Evolutionary conservation across 352 stramenopile species (phyloP).

Genomic region (Thraustochytrium sp.): DNA sequence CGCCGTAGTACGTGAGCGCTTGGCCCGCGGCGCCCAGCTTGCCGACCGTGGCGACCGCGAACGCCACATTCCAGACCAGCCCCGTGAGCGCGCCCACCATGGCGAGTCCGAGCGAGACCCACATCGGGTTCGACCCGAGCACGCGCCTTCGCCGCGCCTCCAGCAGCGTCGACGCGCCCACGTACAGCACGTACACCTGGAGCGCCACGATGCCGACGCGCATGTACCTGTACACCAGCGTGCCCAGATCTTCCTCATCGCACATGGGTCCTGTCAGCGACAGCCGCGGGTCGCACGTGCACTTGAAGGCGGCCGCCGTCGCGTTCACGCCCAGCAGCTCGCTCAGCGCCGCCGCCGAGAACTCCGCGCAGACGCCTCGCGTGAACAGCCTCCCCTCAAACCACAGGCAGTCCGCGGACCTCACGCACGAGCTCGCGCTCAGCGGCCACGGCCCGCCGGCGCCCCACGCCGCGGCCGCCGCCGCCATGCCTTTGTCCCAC

Average conservation of each 20-base stretch:
- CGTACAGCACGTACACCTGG: neutral
- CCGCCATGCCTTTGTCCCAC: no score
- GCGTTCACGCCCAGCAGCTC: neutral
- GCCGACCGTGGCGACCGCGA: neutral
- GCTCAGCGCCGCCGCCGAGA: neutral
- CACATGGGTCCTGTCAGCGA: neutral
- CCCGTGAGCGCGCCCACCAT: neutral
- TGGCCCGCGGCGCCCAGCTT: neutral
- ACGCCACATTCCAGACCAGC: neutral
- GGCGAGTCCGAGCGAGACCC: neutral
- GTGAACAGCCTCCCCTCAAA: neutral
- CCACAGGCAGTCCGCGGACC: neutral
- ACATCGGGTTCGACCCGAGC: neutral
- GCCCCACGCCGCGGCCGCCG: no score
- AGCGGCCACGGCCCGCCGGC: neutral
- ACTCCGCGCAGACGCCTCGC: neutral
- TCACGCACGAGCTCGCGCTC: neutral
- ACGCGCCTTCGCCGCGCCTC: neutral
- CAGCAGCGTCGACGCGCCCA: neutral
- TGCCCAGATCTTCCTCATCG: neutral
- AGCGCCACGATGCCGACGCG: neutral
- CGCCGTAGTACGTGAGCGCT: neutral
- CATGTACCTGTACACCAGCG: neutral
- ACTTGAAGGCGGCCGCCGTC: neutral
- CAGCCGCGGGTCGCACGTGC: slow-evolving; percentile 1